Conservation (phyloP, 2,329 filamentous ascomycete species). For the Colletotrichum abscissum region DNA sequence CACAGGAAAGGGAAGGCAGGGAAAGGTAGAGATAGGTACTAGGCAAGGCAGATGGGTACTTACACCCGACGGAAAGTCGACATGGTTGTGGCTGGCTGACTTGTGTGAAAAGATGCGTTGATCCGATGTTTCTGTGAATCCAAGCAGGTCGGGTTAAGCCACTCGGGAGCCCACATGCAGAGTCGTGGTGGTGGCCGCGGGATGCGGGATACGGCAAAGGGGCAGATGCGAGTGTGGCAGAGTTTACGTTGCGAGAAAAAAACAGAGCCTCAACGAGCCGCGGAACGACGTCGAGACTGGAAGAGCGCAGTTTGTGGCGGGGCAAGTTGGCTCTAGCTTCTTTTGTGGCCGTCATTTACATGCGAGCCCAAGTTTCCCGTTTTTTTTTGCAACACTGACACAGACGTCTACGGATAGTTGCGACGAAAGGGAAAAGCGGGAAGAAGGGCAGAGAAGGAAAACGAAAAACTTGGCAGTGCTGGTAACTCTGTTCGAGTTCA, state of each 20-base stretch:
- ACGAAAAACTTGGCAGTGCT: background rate
- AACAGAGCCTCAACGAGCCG: background rate
- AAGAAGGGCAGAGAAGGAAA: background rate
- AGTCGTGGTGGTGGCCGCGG: background rate
- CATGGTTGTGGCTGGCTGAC: slow-evolving; percentile 9
- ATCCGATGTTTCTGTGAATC: background rate
- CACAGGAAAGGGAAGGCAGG: background rate
- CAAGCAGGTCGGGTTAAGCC: background rate
- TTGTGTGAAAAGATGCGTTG: background rate
- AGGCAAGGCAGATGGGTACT: background rate
- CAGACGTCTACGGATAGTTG: background rate
- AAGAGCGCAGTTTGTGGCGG: background rate
- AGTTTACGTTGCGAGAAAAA: background rate
- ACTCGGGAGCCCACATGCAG: background rate
- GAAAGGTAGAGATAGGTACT: background rate
- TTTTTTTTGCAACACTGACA: background rate
- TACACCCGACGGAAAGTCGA: slow-evolving; percentile 33
- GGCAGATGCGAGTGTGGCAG: background rate
- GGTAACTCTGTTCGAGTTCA: background rate
- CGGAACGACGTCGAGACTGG: background rate
- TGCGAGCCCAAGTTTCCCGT: background rate
- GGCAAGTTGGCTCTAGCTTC: background rate
- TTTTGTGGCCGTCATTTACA: slow-evolving; percentile 1
- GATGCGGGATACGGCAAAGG: background rate
- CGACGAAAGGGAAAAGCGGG: background rate